Conservation (phyloP, 2,329 filamentous ascomycete genomes). For the Aaosphaeria pasadenensis region DNA sequence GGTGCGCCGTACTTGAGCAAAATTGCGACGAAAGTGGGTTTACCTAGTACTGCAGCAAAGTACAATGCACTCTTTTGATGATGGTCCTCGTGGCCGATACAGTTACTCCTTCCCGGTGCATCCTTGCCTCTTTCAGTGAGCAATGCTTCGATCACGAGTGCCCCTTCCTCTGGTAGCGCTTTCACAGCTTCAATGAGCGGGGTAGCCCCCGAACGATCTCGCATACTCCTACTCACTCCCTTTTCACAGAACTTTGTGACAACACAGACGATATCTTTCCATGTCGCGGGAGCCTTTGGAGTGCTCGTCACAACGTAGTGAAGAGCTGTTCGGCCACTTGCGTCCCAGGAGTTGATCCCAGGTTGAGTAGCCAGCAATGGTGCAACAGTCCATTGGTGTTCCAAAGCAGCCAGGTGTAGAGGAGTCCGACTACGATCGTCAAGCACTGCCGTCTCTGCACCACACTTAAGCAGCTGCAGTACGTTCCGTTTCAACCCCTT, state of each 20-base stretch:
- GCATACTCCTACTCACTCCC: slow-evolving; percentile 30
- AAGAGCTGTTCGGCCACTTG: slow-evolving; percentile 27
- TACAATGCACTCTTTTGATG: slow-evolving; percentile 21
- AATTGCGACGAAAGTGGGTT: slow-evolving; percentile 20
- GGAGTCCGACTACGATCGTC: slow-evolving; percentile 24
- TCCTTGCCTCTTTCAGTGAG: slow-evolving; percentile 13
- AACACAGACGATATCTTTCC: slow-evolving; percentile 24
- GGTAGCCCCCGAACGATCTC: slow-evolving; percentile 29
- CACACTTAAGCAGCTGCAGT: slow-evolving; percentile 18
- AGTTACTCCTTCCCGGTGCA: slow-evolving; percentile 17
- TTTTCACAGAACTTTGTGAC: slow-evolving; percentile 24
- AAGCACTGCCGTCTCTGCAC: slow-evolving; percentile 18
- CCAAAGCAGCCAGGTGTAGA: slow-evolving; percentile 24
- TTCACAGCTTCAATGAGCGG: slow-evolving; percentile 32
- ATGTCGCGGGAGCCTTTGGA: slow-evolving; percentile 18
- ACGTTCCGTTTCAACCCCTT: slow-evolving; percentile 20
- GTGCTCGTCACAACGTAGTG: slow-evolving; percentile 25
- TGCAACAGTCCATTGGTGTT: slow-evolving; percentile 26
- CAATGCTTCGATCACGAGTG: slow-evolving; percentile 23
- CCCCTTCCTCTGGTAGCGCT: slow-evolving; percentile 24
- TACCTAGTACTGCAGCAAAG: slow-evolving; percentile 25
- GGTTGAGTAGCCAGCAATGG: slow-evolving; percentile 24
- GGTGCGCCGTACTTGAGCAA: slow-evolving; percentile 26
- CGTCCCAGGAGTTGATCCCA: slow-evolving; percentile 30
- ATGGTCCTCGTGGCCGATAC: slow-evolving; percentile 30